A percentile compares a stretch with the other conserved stretches of the same genome.
Conservation (phyloP, 225 moss, liverwort and hornwort species). For the Marchantia paleacea region DNA sequence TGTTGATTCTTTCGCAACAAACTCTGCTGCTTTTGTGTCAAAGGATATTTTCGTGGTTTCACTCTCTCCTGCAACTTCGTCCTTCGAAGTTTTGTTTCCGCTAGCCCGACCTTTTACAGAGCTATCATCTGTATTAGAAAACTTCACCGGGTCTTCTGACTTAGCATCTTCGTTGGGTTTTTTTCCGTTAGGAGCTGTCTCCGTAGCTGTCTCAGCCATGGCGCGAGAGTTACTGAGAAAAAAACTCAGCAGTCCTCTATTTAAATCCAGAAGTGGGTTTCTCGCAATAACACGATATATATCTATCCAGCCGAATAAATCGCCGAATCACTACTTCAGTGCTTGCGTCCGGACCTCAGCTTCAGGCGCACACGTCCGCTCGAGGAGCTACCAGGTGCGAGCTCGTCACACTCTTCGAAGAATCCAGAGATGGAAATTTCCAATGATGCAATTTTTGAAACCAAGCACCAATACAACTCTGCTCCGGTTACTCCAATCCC, state of each 20-base stretch:
- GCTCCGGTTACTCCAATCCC: not conserved
- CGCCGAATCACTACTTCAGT: conserved; percentile 6
- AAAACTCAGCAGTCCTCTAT: conserved; percentile 18
- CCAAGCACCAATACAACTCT: not conserved
- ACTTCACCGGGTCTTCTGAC: conserved; percentile 2
- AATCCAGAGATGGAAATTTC: not conserved
- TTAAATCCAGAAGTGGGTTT: conserved; percentile 17
- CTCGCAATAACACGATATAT: not conserved
- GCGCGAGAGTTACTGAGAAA: not conserved
- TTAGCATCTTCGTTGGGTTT: conserved; percentile 29
- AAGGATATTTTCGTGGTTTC: not conserved
- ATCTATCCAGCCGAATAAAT: not conserved
- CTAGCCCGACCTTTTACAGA: conserved; percentile 6
- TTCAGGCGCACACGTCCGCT: not conserved
- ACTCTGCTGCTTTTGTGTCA: conserved; percentile 17
- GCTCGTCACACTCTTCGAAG: not conserved
- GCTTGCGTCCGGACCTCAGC: not conserved
- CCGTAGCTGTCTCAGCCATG: conserved; percentile 46
- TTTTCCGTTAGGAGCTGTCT: conserved; percentile 38
- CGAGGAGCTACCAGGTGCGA: not conserved
- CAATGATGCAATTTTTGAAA: not conserved
- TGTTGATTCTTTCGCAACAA: conserved; percentile 21
- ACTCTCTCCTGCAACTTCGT: conserved; percentile 8
- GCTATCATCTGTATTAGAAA: conserved; percentile 12
- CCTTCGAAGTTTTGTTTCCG: conserved; percentile 14